Base-by-base conservation (phyloP, 1,139 yeast genomes). In the Spencermartinsiella ligniputridi region DNA sequence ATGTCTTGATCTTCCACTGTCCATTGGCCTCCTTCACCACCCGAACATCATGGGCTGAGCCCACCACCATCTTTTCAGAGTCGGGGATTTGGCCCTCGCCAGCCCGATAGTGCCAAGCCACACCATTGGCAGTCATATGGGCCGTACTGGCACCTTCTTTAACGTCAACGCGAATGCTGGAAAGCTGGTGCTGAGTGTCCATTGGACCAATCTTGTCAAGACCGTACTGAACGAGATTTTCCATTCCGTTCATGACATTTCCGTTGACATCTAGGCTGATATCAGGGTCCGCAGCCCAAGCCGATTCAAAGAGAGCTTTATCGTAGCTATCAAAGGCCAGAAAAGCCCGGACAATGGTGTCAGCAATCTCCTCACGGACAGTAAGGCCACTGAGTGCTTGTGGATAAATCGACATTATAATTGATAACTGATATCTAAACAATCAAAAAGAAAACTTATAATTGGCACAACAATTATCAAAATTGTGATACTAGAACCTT, bases 301-400 rank as follows among this genome's bases (percentile, higher is more conserved):
- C 32, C 12, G 42, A 30, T 13, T 38, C n/a, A 22, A 42, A 42
- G 24, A 42, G 6, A 18, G 24, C 39, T n/a, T n/a, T 12, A 24
- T 42, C 45, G 24, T 38, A 22, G 38, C 35, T 39, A 25, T 42
- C 45, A 11, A 42, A n/a, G 8, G 39, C 45, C 6, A 39, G 11
- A 1, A 18, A 19, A 12, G 16, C 19, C 3, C 41, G 37, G 35
- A 33, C 33, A 3, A 42, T 19, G 9, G 42, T 19, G 16, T 42
- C 42, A 5, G 45, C 24, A 32, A 42, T 33, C 16, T 38, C 42
- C 25, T 42, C 45, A 13, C 39, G 37, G n/a, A 17, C 27, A 5
- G 35, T 35, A 27, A 3, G 35, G 11, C 18, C 22, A 40, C 17
- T 32, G 35, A 15, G 35, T 17, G 17, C 8, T 6, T 6, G 6